phyloP scores from a whole-genome alignment of 129 eudicot genomes.

The Daucus carota region DNA sequence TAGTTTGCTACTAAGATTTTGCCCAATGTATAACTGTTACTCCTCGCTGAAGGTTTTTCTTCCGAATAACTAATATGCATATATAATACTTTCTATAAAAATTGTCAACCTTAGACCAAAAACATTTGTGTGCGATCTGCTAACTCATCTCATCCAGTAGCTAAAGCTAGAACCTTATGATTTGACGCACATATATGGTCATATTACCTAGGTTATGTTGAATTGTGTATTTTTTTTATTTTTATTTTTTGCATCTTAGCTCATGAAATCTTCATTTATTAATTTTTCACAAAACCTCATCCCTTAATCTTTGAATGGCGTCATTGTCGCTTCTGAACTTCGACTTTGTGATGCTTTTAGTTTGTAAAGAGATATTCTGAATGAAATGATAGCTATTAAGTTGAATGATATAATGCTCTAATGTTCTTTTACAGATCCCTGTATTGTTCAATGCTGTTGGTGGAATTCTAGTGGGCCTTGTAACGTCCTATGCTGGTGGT shows the following conservation, averaged over 20 bases:
- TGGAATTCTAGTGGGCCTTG: conserved; percentile 96
- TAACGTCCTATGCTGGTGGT: conserved; percentile 93
- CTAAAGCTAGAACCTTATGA: background rate
- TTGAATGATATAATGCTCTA: background rate
- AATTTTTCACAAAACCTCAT: background rate
- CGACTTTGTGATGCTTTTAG: background rate
- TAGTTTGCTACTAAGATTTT: background rate
- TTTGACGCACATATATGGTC: background rate
- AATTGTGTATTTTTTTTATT: too few species aligned
- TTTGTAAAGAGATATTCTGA: background rate
- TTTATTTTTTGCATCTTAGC: too few species aligned
- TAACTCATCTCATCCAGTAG: background rate
- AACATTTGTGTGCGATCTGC: background rate
- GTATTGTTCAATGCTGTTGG: conserved; percentile 87
- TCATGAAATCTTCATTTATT: background rate
- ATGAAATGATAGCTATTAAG: background rate
- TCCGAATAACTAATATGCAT: background rate
- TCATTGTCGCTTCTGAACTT: background rate
- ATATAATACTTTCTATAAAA: background rate
- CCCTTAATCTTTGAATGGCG: background rate
- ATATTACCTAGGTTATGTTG: background rate
- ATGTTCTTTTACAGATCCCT: conserved; percentile 59
- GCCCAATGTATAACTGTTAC: background rate
- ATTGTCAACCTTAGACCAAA: background rate
- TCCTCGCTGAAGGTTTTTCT: background rate